phyloP scores from a whole-genome alignment of 306 rosid species.

The Spatholobus suberectus region DNA sequence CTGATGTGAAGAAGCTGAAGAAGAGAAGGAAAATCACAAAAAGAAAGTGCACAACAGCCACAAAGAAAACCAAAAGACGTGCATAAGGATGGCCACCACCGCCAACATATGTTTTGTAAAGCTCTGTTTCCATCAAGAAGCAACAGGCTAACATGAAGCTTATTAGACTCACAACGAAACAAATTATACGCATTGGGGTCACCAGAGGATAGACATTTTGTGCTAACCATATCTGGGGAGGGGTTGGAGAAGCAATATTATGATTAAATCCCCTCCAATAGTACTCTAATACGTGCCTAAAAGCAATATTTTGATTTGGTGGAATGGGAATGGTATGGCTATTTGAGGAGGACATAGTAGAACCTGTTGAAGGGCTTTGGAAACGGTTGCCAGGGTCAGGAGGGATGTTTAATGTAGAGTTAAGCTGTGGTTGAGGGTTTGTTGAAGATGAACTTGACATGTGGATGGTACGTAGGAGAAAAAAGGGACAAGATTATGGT shows the following conservation, averaged over 20 bases:
- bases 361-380: not conserved
- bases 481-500: not conserved
- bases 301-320: not conserved
- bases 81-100: not conserved
- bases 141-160: conserved; percentile 30
- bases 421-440: conserved; percentile 9
- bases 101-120: conserved; percentile 10
- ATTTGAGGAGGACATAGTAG: not conserved
- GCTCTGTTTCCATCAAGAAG: conserved; percentile 26
- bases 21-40: conserved; percentile 12
- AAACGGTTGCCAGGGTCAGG: conserved; percentile 37
- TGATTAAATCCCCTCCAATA: not conserved
- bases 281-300: not conserved
- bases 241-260: not conserved
- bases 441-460: conserved; percentile 35
- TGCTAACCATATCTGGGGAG: conserved; percentile 30
- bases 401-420: conserved; percentile 11
- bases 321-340: not conserved
- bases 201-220: conserved; percentile 40
- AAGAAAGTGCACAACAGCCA: not conserved
- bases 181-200: conserved; percentile 42
- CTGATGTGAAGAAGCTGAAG: conserved; percentile 23
- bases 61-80: not conserved
- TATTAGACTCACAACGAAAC: not conserved
- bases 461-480: no score